These are phyloP conservation scores for Pseudofabraea citricarpa DNA, from an alignment of 2,329 filamentous ascomycete species.

Conservation along the genomic window DNA sequence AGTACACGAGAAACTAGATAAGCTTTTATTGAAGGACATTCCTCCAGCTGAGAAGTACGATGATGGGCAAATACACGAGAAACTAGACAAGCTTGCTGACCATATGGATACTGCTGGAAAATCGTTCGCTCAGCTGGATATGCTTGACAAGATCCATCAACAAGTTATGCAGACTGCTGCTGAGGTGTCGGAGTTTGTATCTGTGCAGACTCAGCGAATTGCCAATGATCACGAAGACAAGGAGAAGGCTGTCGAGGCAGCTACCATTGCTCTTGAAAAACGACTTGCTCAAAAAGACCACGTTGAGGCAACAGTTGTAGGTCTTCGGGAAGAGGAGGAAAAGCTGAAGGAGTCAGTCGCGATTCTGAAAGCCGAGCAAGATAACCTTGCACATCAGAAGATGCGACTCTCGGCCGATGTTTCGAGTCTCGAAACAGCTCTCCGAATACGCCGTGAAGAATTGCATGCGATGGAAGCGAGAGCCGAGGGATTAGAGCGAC, in stretches of 20 bases:
- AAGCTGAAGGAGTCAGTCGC: slow-evolving; percentile 53
- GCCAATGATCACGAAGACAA: slow-evolving; percentile 73
- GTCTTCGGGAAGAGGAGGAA: slow-evolving; percentile 54
- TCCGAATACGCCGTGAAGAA: slow-evolving; percentile 85
- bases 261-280: slow-evolving; percentile 75
- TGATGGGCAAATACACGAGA: slow-evolving; percentile 54
- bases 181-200: slow-evolving; percentile 79
- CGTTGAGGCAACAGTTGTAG: slow-evolving; percentile 46
- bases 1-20: slow-evolving; percentile 52
- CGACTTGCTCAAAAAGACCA: slow-evolving; percentile 62
- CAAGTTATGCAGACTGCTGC: slow-evolving; percentile 81
- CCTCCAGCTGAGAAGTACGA: slow-evolving; percentile 55
- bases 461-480: slow-evolving; percentile 85
- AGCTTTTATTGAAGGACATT: slow-evolving; percentile 47
- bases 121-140: slow-evolving; percentile 70
- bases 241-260: slow-evolving; percentile 75
- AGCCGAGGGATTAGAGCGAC: slow-evolving; percentile 82
- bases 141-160: slow-evolving; percentile 82
- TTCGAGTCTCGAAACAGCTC: slow-evolving; percentile 83
- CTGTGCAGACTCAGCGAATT: slow-evolving; percentile 69
- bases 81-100: slow-evolving; percentile 52
- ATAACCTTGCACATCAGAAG: slow-evolving; percentile 73
- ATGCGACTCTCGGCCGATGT: slow-evolving; percentile 78
- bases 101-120: slow-evolving; percentile 63
- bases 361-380: slow-evolving; percentile 53